phyloP scores from a whole-genome alignment of 1,139 yeast genomes.

The Taphrina confusa region DNA sequence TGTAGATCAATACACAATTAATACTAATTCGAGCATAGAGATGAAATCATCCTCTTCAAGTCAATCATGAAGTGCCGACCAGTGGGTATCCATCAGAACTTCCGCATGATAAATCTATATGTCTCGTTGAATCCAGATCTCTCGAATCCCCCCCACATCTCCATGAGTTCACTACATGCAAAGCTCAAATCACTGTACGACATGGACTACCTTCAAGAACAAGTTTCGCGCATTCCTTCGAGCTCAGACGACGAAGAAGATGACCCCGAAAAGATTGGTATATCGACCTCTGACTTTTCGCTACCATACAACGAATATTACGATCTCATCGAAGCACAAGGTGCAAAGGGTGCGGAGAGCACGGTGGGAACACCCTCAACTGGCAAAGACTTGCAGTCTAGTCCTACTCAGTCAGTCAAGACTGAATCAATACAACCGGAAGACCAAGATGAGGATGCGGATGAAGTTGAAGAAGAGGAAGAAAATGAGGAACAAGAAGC shows the following conservation, averaged over 20 bases:
- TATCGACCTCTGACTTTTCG: background rate
- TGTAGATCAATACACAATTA: too few species aligned
- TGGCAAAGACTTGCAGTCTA: conserved; percentile 4
- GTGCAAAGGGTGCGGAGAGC: conserved; percentile 11
- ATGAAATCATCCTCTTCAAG: conserved; percentile 19
- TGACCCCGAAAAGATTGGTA: background rate
- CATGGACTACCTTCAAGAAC: conserved; percentile 6
- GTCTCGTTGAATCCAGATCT: conserved; percentile 22
- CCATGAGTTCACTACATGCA: conserved; percentile 9
- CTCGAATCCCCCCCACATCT: conserved; percentile 10
- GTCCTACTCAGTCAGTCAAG: conserved; percentile 17
- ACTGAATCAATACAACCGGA: background rate
- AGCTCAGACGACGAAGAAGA: conserved; percentile 9
- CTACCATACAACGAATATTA: conserved; percentile 19
- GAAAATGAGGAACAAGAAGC: too few species aligned
- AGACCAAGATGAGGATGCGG: background rate
- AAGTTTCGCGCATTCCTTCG: conserved; percentile 3
- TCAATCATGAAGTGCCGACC: conserved; percentile 26
- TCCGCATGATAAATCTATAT: conserved; percentile 26
- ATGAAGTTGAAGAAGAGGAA: background rate
- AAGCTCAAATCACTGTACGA: conserved; percentile 23
- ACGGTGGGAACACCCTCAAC: background rate
- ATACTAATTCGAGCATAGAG: background rate
- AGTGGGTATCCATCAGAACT: conserved; percentile 24
- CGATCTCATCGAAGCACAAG: conserved; percentile 28